Base-by-base conservation (phyloP, 495 filamentous ascomycete species). In the Penicillium cosmopolitanum region DNA sequence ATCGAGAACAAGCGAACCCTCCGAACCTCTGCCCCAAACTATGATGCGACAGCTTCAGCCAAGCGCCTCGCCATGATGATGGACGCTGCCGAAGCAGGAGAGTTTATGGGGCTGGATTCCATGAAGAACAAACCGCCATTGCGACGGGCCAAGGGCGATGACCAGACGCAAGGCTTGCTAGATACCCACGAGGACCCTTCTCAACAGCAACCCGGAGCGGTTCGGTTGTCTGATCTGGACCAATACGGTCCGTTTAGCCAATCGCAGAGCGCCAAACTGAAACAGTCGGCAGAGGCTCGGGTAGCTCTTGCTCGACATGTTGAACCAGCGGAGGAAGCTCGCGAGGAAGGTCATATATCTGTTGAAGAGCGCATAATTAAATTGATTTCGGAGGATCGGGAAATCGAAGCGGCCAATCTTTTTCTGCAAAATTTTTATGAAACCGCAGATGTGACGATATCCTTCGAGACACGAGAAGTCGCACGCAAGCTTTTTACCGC, bases 41-140 rank as follows among this genome's bases (percentile, higher is more conserved):
- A 79, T 61, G 71, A 79, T 72, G 78, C 78, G 33, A 77, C 73
- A 2, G 69, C 74, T 35, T 71, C 78, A 7, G 78, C 78, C 16
- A 70, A 58, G 33, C 62, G 75, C 11, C 65, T 80, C 5, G 65
- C 73, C 2, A 64, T 66, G 1, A 78, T 79, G 75, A 73, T 78
- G 62, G 75, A 76, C 40, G 73, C 73, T 8, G 77, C 77, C 6
- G 77, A 79, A 53, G 72, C 73, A 3, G 77, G 75, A 3, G 74
- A 78, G 31, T 80, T 76, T 36, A 69, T 66, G 58, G 71, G 76
- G 0, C 34, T 78, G 50, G 73, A 70, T 4, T 76, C 75, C 25
- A 63, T 77, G 53, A 80, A 76, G 34, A 55, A 68, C n/a, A 61
- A 62, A n/a, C 19, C 46, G 11, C 9, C 19, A 48, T 23, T 48